Conservation (phyloP, 202 grass and related monocot species). For the Miscanthus sacchariflorus region DNA sequence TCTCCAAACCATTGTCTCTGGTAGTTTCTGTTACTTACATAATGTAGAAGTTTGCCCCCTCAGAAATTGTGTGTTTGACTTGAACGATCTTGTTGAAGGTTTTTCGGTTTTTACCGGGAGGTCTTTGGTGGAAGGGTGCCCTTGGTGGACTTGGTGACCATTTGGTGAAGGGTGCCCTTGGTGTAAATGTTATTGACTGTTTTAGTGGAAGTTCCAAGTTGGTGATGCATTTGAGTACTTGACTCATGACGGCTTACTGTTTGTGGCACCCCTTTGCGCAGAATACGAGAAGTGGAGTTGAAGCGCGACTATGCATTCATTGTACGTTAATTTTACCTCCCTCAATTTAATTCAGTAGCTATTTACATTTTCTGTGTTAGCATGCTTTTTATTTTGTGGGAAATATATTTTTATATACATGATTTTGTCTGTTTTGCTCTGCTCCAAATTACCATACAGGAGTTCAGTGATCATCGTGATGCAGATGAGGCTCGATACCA, state of each 20-base stretch:
- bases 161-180: constrained; percentile 90
- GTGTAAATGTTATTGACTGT: constrained; percentile 88
- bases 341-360: not conserved
- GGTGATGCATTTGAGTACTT: constrained; percentile 76
- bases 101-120: constrained; percentile 92
- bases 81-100: constrained; percentile 99
- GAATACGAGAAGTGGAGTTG: constrained; percentile 99
- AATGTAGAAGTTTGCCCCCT: constrained; percentile 47
- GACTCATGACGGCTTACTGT: constrained; percentile 90
- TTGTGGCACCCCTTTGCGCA: constrained; percentile 92
- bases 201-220: constrained; percentile 83
- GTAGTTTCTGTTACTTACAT: constrained; percentile 44
- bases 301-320: constrained; percentile 99
- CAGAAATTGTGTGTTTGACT: constrained; percentile 77
- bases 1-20: constrained; percentile 15
- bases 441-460: constrained; percentile 53
- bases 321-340: constrained; percentile 59
- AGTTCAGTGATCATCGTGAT: constrained; percentile 90
- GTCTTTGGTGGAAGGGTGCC: constrained; percentile 98
- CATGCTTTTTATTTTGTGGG: not conserved
- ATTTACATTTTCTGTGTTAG: not conserved
- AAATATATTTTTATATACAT: constrained; percentile 37
- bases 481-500: constrained; percentile 92
- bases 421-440: not conserved
- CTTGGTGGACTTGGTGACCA: constrained; percentile 94